phyloP scores from a whole-genome alignment of 176 grass and related monocot species.

The Eleusine indica region DNA sequence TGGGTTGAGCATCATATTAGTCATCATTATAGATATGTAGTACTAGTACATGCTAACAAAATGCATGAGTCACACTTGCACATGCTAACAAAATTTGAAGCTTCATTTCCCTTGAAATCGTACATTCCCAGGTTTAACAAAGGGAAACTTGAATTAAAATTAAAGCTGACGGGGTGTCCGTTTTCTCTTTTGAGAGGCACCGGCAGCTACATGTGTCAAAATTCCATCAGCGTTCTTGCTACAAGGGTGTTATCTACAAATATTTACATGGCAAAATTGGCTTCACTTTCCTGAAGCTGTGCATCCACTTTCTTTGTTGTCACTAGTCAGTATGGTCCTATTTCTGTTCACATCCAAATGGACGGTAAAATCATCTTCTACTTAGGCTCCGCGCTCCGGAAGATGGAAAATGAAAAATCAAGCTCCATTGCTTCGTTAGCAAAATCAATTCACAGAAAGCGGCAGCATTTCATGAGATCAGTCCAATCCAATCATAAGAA shows the following conservation, averaged over 20 bases:
- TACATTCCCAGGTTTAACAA: background rate
- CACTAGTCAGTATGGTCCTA: background rate
- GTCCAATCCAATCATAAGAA: constrained; percentile 12
- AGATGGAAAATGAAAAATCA: constrained; percentile 1
- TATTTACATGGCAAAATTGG: constrained; percentile 48
- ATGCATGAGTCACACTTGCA: background rate
- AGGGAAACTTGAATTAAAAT: background rate
- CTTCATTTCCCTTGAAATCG: background rate
- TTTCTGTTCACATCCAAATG: constrained; percentile 21
- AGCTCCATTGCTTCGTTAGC: constrained; percentile 3
- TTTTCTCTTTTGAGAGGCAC: background rate
- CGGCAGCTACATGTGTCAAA: background rate
- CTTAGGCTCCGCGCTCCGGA: background rate
- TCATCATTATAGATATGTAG: too few relatives aligned
- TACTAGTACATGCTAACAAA: too few relatives aligned
- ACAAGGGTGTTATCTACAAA: constrained; percentile 25
- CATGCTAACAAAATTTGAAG: background rate
- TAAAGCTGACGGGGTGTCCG: background rate
- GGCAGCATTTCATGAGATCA: background rate
- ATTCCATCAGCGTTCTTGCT: background rate
- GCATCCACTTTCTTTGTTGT: background rate
- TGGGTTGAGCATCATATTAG: too few relatives aligned
- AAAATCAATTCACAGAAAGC: constrained; percentile 8
- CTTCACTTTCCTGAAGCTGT: constrained; percentile 15
- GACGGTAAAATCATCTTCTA: constrained; percentile 23